Evolutionary conservation across 2,329 filamentous ascomycete species (phyloP), one percentile per base, ranked within the genome.

Genomic region (Byssochlamys sp.): DNA sequence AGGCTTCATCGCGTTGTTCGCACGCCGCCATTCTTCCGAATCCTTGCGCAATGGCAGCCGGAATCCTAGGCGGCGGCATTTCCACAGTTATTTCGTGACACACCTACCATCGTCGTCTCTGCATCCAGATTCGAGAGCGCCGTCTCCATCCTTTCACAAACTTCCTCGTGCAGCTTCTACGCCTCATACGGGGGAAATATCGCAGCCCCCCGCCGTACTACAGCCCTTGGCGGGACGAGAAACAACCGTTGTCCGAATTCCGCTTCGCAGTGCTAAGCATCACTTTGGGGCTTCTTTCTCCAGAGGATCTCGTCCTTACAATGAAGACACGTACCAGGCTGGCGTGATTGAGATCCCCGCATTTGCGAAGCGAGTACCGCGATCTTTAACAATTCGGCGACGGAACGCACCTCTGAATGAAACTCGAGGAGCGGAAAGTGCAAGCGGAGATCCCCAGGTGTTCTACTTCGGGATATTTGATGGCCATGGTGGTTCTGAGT

Each of bases 391-490:
- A 1, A 73, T 73, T 60, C 69, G 58, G 35, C 65, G 63, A 61
- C 64, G 59, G 25, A 66, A 62, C 49, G 64, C 62, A 6, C 59
- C 63, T 9, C 57, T 61, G 78, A 60, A 84, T 84, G 73, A 85
- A 82, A 54, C 89, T 82, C 26, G 84, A 80, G 73, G 62, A 9
- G 89, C 90, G 4, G 88, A 89, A 58, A 88, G 86, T 62, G 84
- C 88, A 1, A 88, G 84, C 61, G 92, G 92, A 2, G 92, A 97
- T 69, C 92, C 92, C 1, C 92, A 97, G 70, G 87, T 97, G 33
- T 99, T 99, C 73, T 99, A 97, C 73, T 99, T 96, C 79, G 91
- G 84, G 1, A 86, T 97, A 1, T 99, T 97, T 68, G 94, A 99
- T 73, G 94, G 94, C 2, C 94, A 99, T 75, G 94, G 94, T 9